phyloP scores from a whole-genome alignment of 441 rosid genomes.

The Theobroma grandiflorum region DNA sequence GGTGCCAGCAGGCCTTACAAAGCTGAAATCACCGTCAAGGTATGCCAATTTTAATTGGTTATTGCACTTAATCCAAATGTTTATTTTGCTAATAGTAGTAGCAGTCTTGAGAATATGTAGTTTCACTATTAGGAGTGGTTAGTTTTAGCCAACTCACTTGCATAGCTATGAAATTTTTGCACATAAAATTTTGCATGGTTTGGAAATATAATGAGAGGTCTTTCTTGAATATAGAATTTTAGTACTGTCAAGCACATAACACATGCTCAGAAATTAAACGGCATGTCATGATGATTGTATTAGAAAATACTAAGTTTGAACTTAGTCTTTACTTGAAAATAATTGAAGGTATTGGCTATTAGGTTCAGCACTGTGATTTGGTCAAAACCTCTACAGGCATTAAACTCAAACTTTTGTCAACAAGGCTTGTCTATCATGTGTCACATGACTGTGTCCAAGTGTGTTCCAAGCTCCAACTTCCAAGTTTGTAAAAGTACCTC shows the following conservation, averaged over 20 bases:
- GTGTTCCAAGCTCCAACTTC: neutral
- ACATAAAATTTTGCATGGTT: no score
- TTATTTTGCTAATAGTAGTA: neutral
- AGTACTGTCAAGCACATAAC: no score
- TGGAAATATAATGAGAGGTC: no score
- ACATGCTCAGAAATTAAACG: no score
- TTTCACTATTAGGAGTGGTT: neutral
- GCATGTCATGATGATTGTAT: no score
- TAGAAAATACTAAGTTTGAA: neutral
- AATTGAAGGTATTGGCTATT: neutral
- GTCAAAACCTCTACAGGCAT: neutral
- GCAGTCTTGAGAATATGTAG: no score
- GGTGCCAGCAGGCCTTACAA: constrained; percentile 90
- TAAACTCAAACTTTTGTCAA: neutral
- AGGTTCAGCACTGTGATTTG: neutral
- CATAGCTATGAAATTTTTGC: no score
- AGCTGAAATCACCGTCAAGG: constrained; percentile 73
- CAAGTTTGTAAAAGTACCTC: neutral
- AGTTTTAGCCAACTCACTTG: neutral
- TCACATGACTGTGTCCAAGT: neutral
- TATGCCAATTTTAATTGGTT: constrained; percentile 28
- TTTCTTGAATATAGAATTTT: no score
- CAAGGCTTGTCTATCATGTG: neutral
- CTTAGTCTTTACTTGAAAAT: neutral
- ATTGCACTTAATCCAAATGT: neutral